These are phyloP conservation scores for Clathrus columnatus DNA, from an alignment of 768 basidiomycete genomes.

Conservation along the genomic window DNA sequence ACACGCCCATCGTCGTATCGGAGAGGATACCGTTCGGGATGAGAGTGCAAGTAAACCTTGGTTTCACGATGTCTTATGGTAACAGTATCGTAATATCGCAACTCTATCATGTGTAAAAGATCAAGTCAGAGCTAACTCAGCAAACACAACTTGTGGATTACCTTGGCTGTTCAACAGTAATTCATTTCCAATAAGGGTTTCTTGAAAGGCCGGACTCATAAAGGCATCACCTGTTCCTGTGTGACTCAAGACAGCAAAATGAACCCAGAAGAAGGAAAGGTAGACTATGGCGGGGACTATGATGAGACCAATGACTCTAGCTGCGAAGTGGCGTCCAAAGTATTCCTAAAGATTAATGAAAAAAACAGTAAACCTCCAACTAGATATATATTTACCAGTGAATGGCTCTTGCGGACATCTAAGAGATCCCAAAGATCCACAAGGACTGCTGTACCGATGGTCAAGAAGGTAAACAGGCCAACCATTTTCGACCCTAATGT, in stretches of 20 bases:
- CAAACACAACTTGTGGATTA: slow-evolving; percentile 25
- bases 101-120: slow-evolving; percentile 53
- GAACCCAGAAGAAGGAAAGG: slow-evolving; percentile 91
- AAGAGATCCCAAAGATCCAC: slow-evolving; percentile 93
- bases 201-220: slow-evolving; percentile 98
- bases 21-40: slow-evolving; percentile 82
- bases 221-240: slow-evolving; percentile 93
- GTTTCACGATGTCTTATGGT: slow-evolving; percentile 88
- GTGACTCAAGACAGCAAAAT: slow-evolving; percentile 78
- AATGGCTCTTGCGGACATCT: slow-evolving; percentile 70
- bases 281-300: slow-evolving; percentile 84
- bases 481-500: slow-evolving; percentile 98
- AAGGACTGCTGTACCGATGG: slow-evolving; percentile 84
- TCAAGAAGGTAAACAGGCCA: slow-evolving; percentile 81
- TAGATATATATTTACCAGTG: slow-evolving; percentile 46
- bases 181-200: slow-evolving; percentile 88
- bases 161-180: slow-evolving; percentile 88
- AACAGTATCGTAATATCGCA: slow-evolving; percentile 86
- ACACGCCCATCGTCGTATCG: slow-evolving; percentile 94
- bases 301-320: slow-evolving; percentile 79
- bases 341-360: slow-evolving; percentile 47
- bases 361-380: not conserved
- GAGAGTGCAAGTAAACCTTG: slow-evolving; percentile 91
- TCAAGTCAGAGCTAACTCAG: not conserved
- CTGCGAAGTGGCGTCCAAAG: slow-evolving; percentile 82